Base-by-base conservation (phyloP, 2,329 filamentous ascomycete genomes). In the Fusarium sp. region DNA sequence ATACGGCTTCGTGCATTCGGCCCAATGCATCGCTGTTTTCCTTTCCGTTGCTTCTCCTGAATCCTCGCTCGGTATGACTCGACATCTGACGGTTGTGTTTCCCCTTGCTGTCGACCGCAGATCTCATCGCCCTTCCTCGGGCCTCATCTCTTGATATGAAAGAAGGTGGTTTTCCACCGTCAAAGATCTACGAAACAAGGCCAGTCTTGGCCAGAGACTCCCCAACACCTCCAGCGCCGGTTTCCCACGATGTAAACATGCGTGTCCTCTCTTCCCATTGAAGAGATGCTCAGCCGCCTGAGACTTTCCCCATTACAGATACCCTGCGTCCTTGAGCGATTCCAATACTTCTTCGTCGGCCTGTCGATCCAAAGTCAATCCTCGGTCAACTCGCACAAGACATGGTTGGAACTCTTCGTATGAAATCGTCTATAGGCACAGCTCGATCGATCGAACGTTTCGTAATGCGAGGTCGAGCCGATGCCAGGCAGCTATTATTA, bases 131-230 rank as follows among this genome's bases (percentile, higher is more conserved):
- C 54, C 59, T 30, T 55, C 54, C 59, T 30, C 53, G 46, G 63
- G 66, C 66, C 75, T 73, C 69, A 65, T 80, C 78, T 83, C 80
- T 83, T 81, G 81, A 80, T 78, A 77, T 77, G 71, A 73, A 73
- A 79, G 77, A 82, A 78, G 77, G 78, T 81, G 78, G 79, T 84
- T 79, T 77, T 82, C 80, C 78, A 82, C 78, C 78, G 77, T 82
- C 78, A 80, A 83, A 84, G 83, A 82, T 80, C 79, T 82, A 81
- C 79, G 80, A 77, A 80, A 78, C 75, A 76, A 76, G 71, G 63
- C 75, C 74, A 23, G 61, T 44, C 51, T 70, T 30, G 55, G 63
- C 65, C 71, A 31, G 72, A 83, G 70, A 82, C 61, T 72, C 81
- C 71, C 65, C 65, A 75, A 77, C 72, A 73, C 70, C 73, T 60